Evolutionary conservation across 192 early-diverging fungal genomes (phyloP).

Genomic region (Chytriomyces sp.): DNA sequence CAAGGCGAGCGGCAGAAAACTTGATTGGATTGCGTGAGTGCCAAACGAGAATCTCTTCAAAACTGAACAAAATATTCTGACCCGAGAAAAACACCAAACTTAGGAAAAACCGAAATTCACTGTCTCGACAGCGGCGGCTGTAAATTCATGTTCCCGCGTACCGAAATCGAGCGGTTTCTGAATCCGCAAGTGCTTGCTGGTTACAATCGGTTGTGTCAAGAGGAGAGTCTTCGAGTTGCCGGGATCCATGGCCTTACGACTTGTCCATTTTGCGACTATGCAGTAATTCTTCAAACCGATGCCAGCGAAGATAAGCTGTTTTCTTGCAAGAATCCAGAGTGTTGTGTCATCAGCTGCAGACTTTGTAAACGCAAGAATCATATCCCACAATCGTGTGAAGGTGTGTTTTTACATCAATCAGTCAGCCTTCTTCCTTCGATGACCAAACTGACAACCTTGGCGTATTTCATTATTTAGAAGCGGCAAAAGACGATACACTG

Average conservation of each 20-base stretch:
- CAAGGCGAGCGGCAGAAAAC: constrained; percentile 55
- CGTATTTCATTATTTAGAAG: too few species aligned
- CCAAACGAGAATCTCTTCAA: background rate
- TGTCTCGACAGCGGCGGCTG: constrained; percentile 55
- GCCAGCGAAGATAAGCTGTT: constrained; percentile 51
- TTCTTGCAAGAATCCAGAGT: constrained; percentile 51
- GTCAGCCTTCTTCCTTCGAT: background rate
- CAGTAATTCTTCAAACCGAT: constrained; percentile 14
- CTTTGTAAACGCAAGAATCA: constrained; percentile 56
- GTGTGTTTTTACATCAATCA: constrained; percentile 19
- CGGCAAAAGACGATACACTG: constrained; percentile 49
- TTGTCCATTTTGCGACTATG: constrained; percentile 46
- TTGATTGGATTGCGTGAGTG: constrained; percentile 48
- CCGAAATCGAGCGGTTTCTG: constrained; percentile 51
- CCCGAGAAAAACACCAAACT: background rate
- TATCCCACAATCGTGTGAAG: constrained; percentile 60
- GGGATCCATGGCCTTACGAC: constrained; percentile 35
- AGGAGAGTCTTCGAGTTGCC: constrained; percentile 29
- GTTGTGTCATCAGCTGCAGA: constrained; percentile 56
- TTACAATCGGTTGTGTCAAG: constrained; percentile 48
- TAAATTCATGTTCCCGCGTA: constrained; percentile 44
- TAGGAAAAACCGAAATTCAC: constrained; percentile 48
- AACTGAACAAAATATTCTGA: background rate
- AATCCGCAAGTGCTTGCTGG: constrained; percentile 44
- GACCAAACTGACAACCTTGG: background rate